These are phyloP conservation scores for Pythium dissotocum DNA, from an alignment of 352 stramenopile species.

Conservation along the genomic window DNA sequence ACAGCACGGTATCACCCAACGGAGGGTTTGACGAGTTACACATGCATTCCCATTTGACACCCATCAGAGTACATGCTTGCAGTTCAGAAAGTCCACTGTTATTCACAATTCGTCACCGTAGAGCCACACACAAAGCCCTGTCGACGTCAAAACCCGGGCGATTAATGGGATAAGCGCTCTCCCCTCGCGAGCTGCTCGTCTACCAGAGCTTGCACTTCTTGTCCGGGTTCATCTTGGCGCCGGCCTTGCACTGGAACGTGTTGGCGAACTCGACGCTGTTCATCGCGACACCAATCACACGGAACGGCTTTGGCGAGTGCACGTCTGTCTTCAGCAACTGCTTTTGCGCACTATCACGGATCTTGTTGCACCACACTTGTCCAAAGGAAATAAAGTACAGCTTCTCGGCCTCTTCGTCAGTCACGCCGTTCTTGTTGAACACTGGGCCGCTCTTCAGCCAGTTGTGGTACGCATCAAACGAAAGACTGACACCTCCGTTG, in stretches of 20 bases:
- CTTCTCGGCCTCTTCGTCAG: constrained; percentile 37
- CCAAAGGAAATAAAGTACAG: constrained; percentile 64
- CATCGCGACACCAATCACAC: constrained; percentile 27
- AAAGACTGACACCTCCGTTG: constrained; percentile 57
- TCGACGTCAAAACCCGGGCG: no score
- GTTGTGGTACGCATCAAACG: constrained; percentile 61
- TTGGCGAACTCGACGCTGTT: constrained; percentile 29
- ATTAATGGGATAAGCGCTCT: no score
- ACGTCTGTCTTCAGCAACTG: constrained; percentile 40
- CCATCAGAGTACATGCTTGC: no score
- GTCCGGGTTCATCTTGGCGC: constrained; percentile 25
- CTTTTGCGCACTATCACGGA: constrained; percentile 37
- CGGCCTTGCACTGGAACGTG: constrained; percentile 24
- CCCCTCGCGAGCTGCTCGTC: no score
- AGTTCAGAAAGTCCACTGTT: no score
- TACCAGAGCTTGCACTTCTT: constrained; percentile 34
- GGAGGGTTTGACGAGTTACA: no score
- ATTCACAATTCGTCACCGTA: no score
- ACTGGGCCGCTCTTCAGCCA: constrained; percentile 13
- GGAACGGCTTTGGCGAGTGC: constrained; percentile 41
- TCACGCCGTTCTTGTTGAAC: constrained; percentile 11
- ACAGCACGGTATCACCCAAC: no score
- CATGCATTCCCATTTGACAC: no score
- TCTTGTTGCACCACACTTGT: constrained; percentile 62
- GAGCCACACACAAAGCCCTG: no score